A percentile compares a stretch with the other conserved stretches of the same genome.
Conservation (phyloP, 2,329 filamentous ascomycete genomes). For the Colletotrichum eremochloae region DNA sequence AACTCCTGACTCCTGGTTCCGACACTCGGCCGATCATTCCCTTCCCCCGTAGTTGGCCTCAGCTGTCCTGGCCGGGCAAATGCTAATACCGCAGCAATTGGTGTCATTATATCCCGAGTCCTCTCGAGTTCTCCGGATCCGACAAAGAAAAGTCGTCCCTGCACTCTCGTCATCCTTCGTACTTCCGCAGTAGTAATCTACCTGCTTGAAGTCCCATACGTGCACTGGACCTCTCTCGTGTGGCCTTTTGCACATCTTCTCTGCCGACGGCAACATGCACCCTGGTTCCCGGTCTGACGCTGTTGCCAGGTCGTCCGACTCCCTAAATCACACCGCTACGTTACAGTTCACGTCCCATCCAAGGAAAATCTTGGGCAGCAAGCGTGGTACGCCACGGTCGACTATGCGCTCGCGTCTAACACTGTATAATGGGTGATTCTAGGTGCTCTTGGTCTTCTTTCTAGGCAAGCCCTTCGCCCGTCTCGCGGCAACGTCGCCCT, state of each 20-base stretch:
- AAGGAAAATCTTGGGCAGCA: background rate
- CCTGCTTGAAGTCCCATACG: background rate
- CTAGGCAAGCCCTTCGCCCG: constrained; percentile 65
- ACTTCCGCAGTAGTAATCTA: background rate
- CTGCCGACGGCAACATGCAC: background rate
- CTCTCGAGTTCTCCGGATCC: background rate
- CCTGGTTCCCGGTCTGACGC: background rate
- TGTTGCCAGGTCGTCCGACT: background rate
- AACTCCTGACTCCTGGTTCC: constrained; percentile 36
- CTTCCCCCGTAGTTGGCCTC: background rate
- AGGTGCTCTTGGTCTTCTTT: constrained; percentile 50
- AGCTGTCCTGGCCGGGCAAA: constrained; percentile 23
- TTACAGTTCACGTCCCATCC: background rate
- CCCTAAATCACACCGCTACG: background rate
- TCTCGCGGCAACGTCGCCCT: constrained; percentile 83
- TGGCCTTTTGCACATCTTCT: background rate
- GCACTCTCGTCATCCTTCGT: too few relatives aligned
- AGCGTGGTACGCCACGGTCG: background rate
- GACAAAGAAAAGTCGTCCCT: background rate
- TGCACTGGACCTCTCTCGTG: background rate
- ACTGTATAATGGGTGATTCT: background rate
- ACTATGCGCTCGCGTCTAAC: background rate
- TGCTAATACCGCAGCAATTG: background rate
- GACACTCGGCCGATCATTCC: constrained; percentile 20
- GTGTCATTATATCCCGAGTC: constrained; percentile 25